Percentiles rank a stretch among this genome's conserved stretches.
Conservation (phyloP, 345 rosid genomes). For the Tarenaya hassleriana region DNA sequence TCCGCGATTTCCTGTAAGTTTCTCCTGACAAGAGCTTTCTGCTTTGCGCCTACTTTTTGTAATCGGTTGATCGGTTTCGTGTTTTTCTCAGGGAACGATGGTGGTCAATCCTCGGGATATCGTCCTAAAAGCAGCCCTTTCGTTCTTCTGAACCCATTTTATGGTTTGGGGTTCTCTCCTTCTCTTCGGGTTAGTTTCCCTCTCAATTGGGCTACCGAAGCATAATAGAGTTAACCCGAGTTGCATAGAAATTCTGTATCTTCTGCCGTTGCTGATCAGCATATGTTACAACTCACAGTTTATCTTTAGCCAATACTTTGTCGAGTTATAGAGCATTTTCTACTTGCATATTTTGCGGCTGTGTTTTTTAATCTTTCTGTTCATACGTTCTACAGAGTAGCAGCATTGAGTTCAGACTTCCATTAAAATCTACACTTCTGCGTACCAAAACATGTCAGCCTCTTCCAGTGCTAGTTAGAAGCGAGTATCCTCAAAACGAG, state of each 20-base stretch:
- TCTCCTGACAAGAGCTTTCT: neutral
- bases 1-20: constrained; percentile 19
- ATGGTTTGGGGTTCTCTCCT: constrained; percentile 33
- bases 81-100: constrained; percentile 10
- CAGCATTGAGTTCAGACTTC: constrained; percentile 27
- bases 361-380: neutral
- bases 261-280: no score
- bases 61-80: neutral
- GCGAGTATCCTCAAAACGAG: constrained; percentile 71
- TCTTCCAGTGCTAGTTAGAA: constrained; percentile 34
- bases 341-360: neutral
- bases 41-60: neutral
- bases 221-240: no score
- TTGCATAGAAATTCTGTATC: no score
- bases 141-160: constrained; percentile 24
- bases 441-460: constrained; percentile 30
- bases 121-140: constrained; percentile 25
- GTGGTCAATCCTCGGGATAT: constrained; percentile 18
- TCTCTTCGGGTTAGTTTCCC: constrained; percentile 43
- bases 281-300: no score
- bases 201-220: neutral
- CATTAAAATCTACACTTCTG: constrained; percentile 24
- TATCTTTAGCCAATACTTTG: no score
- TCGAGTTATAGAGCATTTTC: neutral
- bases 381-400: constrained; percentile 34